A percentile compares a stretch with the other conserved stretches of the same genome.
Evolutionary conservation across 805 yeast species (phyloP).

Genomic region (Henningerozyma blattae): DNA sequence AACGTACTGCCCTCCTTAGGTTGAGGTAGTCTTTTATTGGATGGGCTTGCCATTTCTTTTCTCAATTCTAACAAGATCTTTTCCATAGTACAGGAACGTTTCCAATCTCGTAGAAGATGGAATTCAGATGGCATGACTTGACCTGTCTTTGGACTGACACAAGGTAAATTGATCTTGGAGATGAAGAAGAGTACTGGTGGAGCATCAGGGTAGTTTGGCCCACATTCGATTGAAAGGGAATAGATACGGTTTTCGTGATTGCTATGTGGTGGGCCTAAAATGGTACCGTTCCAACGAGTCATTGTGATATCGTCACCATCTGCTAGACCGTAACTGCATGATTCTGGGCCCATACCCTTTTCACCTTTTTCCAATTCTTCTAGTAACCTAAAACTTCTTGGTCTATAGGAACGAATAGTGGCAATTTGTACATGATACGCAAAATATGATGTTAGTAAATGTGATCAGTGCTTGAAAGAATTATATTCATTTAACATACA

Average conservation of each 20-base stretch:
- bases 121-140: slow-evolving; percentile 41
- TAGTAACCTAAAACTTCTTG: slow-evolving; percentile 85
- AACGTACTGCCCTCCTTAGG: slow-evolving; percentile 83
- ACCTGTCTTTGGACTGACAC: slow-evolving; percentile 62
- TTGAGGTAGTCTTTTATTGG: slow-evolving; percentile 77
- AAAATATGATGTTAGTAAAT: too few species aligned
- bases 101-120: slow-evolving; percentile 73
- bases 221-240: slow-evolving; percentile 71
- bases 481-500: slow-evolving; percentile 5
- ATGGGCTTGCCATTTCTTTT: slow-evolving; percentile 75
- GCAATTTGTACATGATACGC: too few species aligned
- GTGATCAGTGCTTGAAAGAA: neutral
- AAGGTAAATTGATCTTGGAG: slow-evolving; percentile 81
- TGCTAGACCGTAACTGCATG: slow-evolving; percentile 88
- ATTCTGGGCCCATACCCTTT: slow-evolving; percentile 93
- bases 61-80: slow-evolving; percentile 80
- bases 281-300: slow-evolving; percentile 97
- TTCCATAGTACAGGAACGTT: slow-evolving; percentile 84
- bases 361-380: slow-evolving; percentile 98
- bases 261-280: slow-evolving; percentile 91
- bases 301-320: slow-evolving; percentile 85
- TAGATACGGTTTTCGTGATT: slow-evolving; percentile 90
- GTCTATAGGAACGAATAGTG: slow-evolving; percentile 32
- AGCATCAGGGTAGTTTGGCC: slow-evolving; percentile 69
- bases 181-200: slow-evolving; percentile 80